Base-by-base conservation (phyloP, 352 stramenopile genomes). In the Ochromonadaceae sp. region DNA sequence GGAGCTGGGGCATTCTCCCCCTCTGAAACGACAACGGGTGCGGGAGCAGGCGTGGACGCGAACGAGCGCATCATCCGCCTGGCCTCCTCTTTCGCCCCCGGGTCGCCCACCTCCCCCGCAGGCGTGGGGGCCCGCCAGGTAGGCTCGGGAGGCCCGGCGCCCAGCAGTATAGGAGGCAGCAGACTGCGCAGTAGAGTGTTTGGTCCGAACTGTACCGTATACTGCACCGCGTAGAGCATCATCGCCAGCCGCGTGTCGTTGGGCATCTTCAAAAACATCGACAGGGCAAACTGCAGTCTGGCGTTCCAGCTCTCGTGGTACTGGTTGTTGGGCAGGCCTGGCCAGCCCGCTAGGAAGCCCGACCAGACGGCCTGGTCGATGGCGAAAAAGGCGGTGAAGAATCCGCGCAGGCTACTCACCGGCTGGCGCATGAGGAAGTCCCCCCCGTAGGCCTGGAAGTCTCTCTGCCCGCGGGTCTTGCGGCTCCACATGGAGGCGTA, bases 351-450 rank as follows among this genome's bases (percentile, higher is more conserved):
- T 0, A 90, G 70, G 72, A 90, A 90, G 38, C 82, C 81, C 58
- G 69, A 75, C 82, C 82, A 90, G 30, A 85, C 46, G 32, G 71
- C 56, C 48, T 82, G 42, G 12, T 78, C 77, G 5, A 91, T 62
- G 43, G 76, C 69, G 61, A 91, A 91, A 67, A 91, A 91, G 39
- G 73, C 81, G 61, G 77, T 74, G 70, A 91, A 91, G 74, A 88
- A 91, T 30, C 80, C 83, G 31, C 80, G 67, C 15, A 91, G 68
- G 1, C 73, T 52, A 31, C 47, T 22, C 20, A 67, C 62, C 44
- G 65, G 44, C 57, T 71, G 62, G 41, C 75, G 77, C 81, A 91
- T 89, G 17, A 91, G 73, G 63, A 87, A 91, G 66, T 91, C 83
- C 36, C 83, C 83, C 32, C 83, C 83, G 71, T 46, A 60, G 22